phyloP scores from a whole-genome alignment of 768 basidiomycete species.

The Fomitopsis pulvina region DNA sequence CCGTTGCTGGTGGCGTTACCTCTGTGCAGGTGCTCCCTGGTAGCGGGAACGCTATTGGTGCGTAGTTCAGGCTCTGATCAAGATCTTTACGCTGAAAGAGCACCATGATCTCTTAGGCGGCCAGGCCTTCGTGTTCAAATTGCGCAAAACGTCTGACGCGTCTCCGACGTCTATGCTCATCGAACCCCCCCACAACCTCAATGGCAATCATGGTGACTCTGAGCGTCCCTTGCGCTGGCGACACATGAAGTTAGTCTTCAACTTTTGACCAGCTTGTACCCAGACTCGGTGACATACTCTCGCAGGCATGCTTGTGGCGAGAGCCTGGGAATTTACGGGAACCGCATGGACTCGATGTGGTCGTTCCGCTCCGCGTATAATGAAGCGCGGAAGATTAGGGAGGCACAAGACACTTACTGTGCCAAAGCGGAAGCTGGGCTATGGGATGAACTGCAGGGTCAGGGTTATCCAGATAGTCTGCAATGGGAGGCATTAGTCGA shows the following conservation, averaged over 20 bases:
- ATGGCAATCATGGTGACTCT: conserved; percentile 34
- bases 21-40: conserved; percentile 80
- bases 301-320: conserved; percentile 38
- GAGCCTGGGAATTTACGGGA: conserved; percentile 25
- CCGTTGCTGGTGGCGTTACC: conserved; percentile 86
- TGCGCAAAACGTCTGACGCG: conserved; percentile 69
- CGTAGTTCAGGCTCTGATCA: no score
- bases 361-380: conserved; percentile 75
- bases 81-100: not conserved
- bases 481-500: conserved; percentile 78
- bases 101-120: conserved; percentile 46
- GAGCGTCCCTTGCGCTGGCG: conserved; percentile 56
- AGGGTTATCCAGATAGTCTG: conserved; percentile 58
- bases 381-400: conserved; percentile 61
- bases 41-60: conserved; percentile 69
- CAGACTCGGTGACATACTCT: not conserved
- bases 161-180: conserved; percentile 78
- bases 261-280: not conserved
- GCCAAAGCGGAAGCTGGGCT: conserved; percentile 43
- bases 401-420: conserved; percentile 69
- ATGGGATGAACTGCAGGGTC: conserved; percentile 30
- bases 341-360: conserved; percentile 77
- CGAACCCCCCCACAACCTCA: conserved; percentile 69
- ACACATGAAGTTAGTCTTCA: conserved; percentile 59
- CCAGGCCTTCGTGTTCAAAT: conserved; percentile 83